Base-by-base conservation (phyloP, 2,329 filamentous ascomycete genomes). In the Colletotrichum australisinense region DNA sequence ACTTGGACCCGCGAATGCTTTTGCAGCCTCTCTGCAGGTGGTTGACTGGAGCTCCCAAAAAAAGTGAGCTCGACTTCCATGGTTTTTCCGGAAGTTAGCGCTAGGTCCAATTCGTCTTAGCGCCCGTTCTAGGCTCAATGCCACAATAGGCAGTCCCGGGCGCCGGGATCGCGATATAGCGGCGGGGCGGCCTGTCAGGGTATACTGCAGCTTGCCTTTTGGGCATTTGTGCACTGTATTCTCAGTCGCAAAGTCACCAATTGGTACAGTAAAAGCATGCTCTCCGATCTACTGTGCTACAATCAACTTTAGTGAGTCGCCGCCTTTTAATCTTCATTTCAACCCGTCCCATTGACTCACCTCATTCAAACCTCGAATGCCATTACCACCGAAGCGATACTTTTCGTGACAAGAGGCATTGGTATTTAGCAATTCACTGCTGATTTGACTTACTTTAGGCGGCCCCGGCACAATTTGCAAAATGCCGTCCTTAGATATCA, bases 401-500 rank as follows among this genome's bases (percentile, higher is more conserved):
- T 49, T 30, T 28, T 19, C 28, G 7, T 57, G 24, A 56, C 66
- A 38, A 42, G 22, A 57, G 3, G 14, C 2, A 24, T 22, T 52
- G 4, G n/a, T 22, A 5, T 4, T 16, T 14, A 59, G 11, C n/a
- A 63, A 9, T 11, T 16, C n/a, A 32, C 49, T 19, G 14, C 24
- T 38, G 55, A 32, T 52, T 65, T 52, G 64, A 42, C 55, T 68
- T 42, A 26, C 58, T 32, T 19, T 26, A 16, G 24, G 52, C 35
- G n/a, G 57, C 24, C 42, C 9, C 60, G 26, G 63, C 26, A 24
- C 24, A 19, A 38, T 14, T 22, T 42, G 57, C 79, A 85, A 79
- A 72, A 90, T 90, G 89, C 79, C 87, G 74, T 84, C 85, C 52
- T 76, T 81, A 46, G 84, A 87, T 74, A 86, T 91, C 73, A 83